These are phyloP conservation scores for Dacryopinax primogenitus DNA, from an alignment of 768 basidiomycete genomes.

Conservation along the genomic window DNA sequence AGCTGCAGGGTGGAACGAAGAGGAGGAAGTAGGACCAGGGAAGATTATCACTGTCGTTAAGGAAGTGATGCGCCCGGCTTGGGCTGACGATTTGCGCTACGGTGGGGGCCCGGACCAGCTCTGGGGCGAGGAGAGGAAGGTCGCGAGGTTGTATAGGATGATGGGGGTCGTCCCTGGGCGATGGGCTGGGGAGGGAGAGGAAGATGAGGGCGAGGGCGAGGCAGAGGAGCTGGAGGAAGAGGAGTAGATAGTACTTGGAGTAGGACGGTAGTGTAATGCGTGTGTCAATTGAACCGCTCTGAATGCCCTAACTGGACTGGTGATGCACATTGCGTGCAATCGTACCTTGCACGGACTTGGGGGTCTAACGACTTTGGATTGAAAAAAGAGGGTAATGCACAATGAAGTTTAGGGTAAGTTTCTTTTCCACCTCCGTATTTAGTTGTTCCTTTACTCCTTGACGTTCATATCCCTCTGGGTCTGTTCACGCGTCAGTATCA, in stretches of 20 bases:
- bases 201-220: neutral
- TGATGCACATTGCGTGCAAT: no score
- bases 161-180: neutral
- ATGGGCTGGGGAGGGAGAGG: neutral
- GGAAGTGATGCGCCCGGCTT: slow-evolving; percentile 13
- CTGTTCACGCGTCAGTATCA: neutral
- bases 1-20: neutral
- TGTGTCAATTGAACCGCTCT: no score
- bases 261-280: no score
- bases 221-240: neutral
- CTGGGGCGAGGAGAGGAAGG: slow-evolving; percentile 2
- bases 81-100: neutral
- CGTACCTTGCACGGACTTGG: no score
- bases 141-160: neutral
- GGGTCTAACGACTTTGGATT: neutral
- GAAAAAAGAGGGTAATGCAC: neutral
- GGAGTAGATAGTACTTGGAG: neutral
- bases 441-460: slow-evolving; percentile 1
- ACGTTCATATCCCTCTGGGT: neutral
- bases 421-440: neutral
- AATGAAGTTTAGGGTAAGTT: neutral
- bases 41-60: slow-evolving; percentile 54
- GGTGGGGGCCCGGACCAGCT: neutral
- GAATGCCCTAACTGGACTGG: no score
- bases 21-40: slow-evolving; percentile 25